phyloP scores from a whole-genome alignment of 495 filamentous ascomycete genomes.

The Neurospora tetrasperma region DNA sequence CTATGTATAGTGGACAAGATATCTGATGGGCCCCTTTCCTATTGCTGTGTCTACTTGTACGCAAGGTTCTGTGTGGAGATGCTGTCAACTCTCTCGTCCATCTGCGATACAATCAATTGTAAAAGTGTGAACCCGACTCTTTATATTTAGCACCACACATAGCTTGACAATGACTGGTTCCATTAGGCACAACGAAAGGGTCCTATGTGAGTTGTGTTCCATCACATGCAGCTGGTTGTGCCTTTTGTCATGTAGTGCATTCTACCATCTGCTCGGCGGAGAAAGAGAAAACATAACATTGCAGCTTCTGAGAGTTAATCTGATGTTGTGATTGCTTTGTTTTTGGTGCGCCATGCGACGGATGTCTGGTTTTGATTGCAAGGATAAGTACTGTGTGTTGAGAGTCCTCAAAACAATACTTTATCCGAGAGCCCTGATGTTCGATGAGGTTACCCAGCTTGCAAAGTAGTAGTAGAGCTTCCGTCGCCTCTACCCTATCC shows the following conservation, averaged over 20 bases:
- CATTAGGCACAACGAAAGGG: neutral
- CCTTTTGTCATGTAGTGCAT: neutral
- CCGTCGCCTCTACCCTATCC: neutral
- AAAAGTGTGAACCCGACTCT: neutral
- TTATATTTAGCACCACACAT: neutral
- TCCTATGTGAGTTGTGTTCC: neutral
- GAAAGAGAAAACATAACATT: neutral
- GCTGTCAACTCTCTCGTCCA: neutral
- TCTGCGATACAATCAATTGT: neutral
- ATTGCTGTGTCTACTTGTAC: no score
- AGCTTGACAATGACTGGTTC: neutral
- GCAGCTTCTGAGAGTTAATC: neutral
- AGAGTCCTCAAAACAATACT: neutral
- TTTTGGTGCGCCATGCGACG: neutral
- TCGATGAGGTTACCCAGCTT: no score
- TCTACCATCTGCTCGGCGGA: neutral
- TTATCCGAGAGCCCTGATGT: neutral
- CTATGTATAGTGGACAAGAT: no score
- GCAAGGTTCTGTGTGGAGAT: neutral
- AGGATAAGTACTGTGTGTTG: neutral
- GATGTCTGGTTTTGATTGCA: no score
- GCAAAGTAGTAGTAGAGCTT: neutral
- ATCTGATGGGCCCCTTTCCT: no score
- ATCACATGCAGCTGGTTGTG: neutral
- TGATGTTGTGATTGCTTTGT: neutral